Conservation (phyloP, 2,329 filamentous ascomycete genomes). For the Gnomoniopsis smithogilvyi region DNA sequence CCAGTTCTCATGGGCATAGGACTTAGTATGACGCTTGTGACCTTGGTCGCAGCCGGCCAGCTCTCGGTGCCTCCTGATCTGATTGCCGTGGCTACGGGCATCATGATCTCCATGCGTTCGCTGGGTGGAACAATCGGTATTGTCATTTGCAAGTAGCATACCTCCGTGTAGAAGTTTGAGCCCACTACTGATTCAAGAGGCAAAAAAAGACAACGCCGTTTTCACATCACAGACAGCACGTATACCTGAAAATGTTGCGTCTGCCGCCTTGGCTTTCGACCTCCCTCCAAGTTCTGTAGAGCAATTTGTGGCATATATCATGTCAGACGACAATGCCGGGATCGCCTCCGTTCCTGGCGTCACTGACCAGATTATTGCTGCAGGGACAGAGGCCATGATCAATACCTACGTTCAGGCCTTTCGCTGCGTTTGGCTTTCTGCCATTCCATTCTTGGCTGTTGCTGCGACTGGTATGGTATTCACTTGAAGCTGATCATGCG, state of each 20-base stretch:
- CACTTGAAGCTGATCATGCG: neutral
- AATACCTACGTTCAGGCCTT: slow-evolving; percentile 29
- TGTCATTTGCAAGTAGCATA: slow-evolving; percentile 32
- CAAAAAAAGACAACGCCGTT: slow-evolving; percentile 24
- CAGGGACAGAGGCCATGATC: slow-evolving; percentile 23
- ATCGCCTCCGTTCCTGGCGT: slow-evolving; percentile 27
- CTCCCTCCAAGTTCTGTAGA: slow-evolving; percentile 22
- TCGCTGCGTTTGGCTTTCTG: slow-evolving; percentile 31
- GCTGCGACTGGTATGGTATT: slow-evolving; percentile 25
- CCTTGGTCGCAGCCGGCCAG: slow-evolving; percentile 35
- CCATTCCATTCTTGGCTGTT: slow-evolving; percentile 14
- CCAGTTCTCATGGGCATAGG: slow-evolving; percentile 32
- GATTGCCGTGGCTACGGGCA: slow-evolving; percentile 27
- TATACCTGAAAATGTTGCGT: slow-evolving; percentile 30
- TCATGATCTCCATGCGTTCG: slow-evolving; percentile 35
- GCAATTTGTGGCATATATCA: slow-evolving; percentile 27
- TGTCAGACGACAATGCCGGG: slow-evolving; percentile 23
- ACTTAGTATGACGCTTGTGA: slow-evolving; percentile 32
- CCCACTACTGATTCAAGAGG: neutral
- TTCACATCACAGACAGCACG: slow-evolving; percentile 26
- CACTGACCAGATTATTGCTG: slow-evolving; percentile 27
- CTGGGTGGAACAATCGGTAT: slow-evolving; percentile 48
- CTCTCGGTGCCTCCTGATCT: slow-evolving; percentile 34
- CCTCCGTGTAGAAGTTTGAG: neutral
- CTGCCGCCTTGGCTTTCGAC: slow-evolving; percentile 28